phyloP scores from a whole-genome alignment of 129 eudicot genomes.

The Artemisia tridentata region DNA sequence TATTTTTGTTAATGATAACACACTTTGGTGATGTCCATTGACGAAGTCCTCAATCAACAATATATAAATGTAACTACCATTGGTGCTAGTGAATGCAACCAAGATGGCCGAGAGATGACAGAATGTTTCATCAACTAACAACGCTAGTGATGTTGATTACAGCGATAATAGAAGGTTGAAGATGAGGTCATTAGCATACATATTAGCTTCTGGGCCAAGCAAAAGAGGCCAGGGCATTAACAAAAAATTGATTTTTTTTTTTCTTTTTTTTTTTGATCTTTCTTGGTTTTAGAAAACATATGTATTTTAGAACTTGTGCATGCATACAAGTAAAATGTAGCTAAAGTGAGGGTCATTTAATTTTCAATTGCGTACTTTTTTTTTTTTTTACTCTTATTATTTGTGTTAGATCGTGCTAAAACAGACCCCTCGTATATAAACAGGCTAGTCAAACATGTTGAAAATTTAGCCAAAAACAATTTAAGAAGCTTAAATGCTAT shows the following conservation, averaged over 20 bases:
- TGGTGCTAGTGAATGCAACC: background rate
- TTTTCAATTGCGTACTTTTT: too few species aligned
- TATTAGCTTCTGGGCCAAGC: conserved; percentile 43
- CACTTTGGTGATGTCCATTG: conserved; percentile 16
- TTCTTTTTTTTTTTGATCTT: background rate
- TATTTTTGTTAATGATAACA: background rate
- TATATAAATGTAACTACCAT: background rate
- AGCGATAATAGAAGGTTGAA: background rate
- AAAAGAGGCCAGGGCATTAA: conserved; percentile 24
- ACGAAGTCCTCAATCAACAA: conserved; percentile 13
- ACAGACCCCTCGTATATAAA: too few species aligned
- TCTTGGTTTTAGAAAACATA: background rate
- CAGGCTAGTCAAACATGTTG: too few species aligned
- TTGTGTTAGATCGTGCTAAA: too few species aligned
- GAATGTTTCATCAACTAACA: conserved; percentile 6
- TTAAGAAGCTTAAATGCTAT: too few species aligned
- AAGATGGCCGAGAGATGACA: background rate
- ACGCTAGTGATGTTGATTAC: background rate
- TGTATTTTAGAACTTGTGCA: background rate
- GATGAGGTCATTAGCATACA: conserved; percentile 20
- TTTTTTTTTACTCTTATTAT: too few species aligned
- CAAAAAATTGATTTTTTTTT: background rate
- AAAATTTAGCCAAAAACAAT: too few species aligned
- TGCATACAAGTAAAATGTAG: too few species aligned
- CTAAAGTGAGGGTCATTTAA: too few species aligned